phyloP scores from a whole-genome alignment of 169 alveolate species.

The Plasmodium chabaudi region DNA sequence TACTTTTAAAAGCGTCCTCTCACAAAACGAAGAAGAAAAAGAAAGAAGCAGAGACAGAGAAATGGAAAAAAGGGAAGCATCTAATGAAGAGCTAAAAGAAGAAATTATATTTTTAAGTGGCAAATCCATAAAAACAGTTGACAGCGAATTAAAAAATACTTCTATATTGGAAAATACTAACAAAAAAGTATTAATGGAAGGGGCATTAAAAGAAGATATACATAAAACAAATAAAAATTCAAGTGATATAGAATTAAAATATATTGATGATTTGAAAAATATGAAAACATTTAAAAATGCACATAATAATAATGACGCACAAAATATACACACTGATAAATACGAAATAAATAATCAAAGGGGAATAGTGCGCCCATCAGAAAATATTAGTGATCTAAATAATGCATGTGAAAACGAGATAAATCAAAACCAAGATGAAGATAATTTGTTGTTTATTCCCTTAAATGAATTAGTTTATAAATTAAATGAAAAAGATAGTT shows the following conservation, averaged over 20 bases:
- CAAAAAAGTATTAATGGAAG: neutral
- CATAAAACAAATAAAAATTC: conserved; percentile 5
- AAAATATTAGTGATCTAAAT: conserved; percentile 5
- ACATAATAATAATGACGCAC: neutral
- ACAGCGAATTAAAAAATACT: conserved; percentile 1
- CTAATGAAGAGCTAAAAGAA: neutral
- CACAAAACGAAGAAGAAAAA: neutral
- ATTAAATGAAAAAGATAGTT: conserved; percentile 45
- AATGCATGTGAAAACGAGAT: conserved; percentile 1
- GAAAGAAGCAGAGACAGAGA: neutral
- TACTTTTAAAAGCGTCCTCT: neutral
- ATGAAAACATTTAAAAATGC: neutral
- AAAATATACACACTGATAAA: neutral
- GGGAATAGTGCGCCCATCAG: neutral
- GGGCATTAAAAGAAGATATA: neutral
- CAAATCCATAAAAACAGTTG: neutral
- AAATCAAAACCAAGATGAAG: conserved; percentile 44
- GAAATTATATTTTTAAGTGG: neutral
- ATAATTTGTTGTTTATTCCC: conserved; percentile 68
- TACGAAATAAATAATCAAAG: conserved; percentile 8
- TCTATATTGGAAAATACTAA: neutral
- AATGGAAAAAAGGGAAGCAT: neutral
- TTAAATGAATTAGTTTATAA: conserved; percentile 55
- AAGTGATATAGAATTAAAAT: neutral
- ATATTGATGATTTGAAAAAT: neutral